These are phyloP conservation scores for Schwanniomyces etchellsii DNA, from an alignment of 1,139 yeast genomes.

Conservation along the genomic window DNA sequence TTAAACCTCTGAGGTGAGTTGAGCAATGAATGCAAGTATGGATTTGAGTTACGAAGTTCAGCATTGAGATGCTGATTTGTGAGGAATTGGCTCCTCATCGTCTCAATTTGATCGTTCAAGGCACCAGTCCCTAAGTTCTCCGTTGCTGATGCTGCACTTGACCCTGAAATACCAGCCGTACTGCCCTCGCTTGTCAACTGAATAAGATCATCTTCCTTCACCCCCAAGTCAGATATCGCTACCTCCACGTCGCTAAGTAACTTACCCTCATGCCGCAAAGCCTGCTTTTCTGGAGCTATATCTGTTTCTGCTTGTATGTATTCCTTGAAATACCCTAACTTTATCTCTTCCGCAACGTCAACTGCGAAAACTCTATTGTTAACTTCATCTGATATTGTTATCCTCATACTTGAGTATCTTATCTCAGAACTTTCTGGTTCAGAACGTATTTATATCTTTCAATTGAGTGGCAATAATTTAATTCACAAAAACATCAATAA, in stretches of 20 bases:
- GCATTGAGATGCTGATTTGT: conserved; percentile 30
- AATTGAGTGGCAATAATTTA: no score
- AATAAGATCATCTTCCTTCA: conserved; percentile 56
- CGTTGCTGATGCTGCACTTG: conserved; percentile 14
- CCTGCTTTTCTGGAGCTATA: conserved; percentile 42
- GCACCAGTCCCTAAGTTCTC: conserved; percentile 9
- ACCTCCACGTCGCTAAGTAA: conserved; percentile 26
- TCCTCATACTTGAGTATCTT: conserved; percentile 21
- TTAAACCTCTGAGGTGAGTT: conserved; percentile 52
- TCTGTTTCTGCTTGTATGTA: conserved; percentile 71
- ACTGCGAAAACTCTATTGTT: conserved; percentile 31
- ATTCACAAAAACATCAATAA: no score
- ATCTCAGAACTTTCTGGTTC: neutral
- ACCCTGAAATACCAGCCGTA: conserved; percentile 7
- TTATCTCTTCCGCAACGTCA: conserved; percentile 61
- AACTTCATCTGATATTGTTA: conserved; percentile 30
- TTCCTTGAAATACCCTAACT: conserved; percentile 66
- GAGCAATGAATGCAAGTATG: conserved; percentile 38
- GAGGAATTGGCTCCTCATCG: conserved; percentile 43
- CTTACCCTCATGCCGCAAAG: conserved; percentile 42
- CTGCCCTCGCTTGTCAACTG: conserved; percentile 16
- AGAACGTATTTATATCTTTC: neutral
- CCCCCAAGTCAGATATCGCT: conserved; percentile 41
- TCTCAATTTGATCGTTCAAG: conserved; percentile 42
- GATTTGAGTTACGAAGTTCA: conserved; percentile 31